phyloP scores from a whole-genome alignment of 495 filamentous ascomycete species.

The Terfezia boudieri region DNA sequence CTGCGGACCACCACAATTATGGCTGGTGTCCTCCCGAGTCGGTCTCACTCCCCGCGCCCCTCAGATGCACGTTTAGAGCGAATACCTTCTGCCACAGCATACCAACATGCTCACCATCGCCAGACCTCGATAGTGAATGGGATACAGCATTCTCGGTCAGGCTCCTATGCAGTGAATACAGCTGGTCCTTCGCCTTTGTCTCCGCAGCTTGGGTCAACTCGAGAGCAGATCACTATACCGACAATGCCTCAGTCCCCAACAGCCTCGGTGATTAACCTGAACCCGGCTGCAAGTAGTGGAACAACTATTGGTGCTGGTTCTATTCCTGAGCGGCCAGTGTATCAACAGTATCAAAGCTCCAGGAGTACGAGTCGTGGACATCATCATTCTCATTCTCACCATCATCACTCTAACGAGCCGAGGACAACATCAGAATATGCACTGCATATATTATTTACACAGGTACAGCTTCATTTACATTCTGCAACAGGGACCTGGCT shows the following conservation, averaged over 20 bases:
- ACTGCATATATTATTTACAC: slow-evolving; percentile 85
- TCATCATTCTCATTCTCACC: slow-evolving; percentile 63
- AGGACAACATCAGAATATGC: slow-evolving; percentile 91
- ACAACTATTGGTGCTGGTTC: neutral
- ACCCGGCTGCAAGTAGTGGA: neutral
- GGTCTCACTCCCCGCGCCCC: slow-evolving; percentile 35
- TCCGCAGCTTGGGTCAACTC: neutral
- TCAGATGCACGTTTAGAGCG: slow-evolving; percentile 43
- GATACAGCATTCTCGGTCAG: slow-evolving; percentile 78
- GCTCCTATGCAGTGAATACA: slow-evolving; percentile 32
- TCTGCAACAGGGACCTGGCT: neutral
- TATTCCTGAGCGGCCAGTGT: neutral
- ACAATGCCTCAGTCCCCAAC: slow-evolving; percentile 18
- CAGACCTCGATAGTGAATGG: slow-evolving; percentile 92
- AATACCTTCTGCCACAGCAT: slow-evolving; percentile 31
- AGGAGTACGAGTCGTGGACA: slow-evolving; percentile 22
- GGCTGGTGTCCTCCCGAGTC: slow-evolving; percentile 26
- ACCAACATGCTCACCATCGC: slow-evolving; percentile 64
- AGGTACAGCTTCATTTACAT: slow-evolving; percentile 23
- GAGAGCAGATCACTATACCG: slow-evolving; percentile 9
- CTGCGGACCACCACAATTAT: slow-evolving; percentile 11
- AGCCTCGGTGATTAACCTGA: slow-evolving; percentile 9
- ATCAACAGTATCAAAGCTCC: neutral
- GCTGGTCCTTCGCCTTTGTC: neutral
- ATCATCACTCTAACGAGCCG: slow-evolving; percentile 41